Evolutionary conservation across 495 filamentous ascomycete genomes (phyloP).

Genomic region (Neurospora sp.): DNA sequence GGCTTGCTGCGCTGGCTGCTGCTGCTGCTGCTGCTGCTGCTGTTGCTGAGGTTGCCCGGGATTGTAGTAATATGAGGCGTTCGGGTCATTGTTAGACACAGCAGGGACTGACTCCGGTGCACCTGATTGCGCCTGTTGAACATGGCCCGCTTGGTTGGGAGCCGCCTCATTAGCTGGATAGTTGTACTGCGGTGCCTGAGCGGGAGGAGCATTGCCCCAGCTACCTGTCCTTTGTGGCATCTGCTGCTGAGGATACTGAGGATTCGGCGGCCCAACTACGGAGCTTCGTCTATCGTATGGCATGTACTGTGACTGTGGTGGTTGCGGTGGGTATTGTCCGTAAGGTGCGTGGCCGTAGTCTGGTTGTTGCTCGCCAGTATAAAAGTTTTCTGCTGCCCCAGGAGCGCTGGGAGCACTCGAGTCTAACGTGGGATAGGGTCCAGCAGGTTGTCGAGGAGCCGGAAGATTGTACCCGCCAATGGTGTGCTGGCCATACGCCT

Average conservation of each 20-base stretch:
- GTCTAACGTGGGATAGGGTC: conserved; percentile 59
- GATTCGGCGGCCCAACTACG: conserved; percentile 18
- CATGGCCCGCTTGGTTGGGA: conserved; percentile 20
- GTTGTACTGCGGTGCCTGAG: conserved; percentile 23
- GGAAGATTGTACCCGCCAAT: conserved; percentile 44
- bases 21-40: conserved; percentile 20
- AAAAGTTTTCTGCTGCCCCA: conserved; percentile 66
- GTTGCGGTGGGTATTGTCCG: conserved; percentile 22
- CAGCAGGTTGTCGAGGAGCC: conserved; percentile 43
- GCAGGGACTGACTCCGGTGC: conserved; percentile 13
- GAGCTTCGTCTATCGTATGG: conserved; percentile 33
- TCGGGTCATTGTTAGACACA: conserved; percentile 32
- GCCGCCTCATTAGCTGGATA: conserved; percentile 21
- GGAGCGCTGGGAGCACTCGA: conserved; percentile 36
- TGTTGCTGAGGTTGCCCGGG: conserved; percentile 22
- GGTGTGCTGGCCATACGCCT: conserved; percentile 77
- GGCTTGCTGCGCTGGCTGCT: conserved; percentile 15
- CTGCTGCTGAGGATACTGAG: conserved; percentile 40
- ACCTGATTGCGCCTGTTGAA: conserved; percentile 23
- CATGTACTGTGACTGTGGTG: conserved; percentile 26
- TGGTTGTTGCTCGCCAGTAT: conserved; percentile 53
- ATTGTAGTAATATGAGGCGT: conserved; percentile 41
- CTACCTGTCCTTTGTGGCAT: conserved; percentile 34
- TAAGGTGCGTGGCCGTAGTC: conserved; percentile 42
- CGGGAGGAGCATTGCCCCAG: conserved; percentile 30